phyloP scores from a whole-genome alignment of 2,329 filamentous ascomycete genomes.

The Botryotinia narcissicola region DNA sequence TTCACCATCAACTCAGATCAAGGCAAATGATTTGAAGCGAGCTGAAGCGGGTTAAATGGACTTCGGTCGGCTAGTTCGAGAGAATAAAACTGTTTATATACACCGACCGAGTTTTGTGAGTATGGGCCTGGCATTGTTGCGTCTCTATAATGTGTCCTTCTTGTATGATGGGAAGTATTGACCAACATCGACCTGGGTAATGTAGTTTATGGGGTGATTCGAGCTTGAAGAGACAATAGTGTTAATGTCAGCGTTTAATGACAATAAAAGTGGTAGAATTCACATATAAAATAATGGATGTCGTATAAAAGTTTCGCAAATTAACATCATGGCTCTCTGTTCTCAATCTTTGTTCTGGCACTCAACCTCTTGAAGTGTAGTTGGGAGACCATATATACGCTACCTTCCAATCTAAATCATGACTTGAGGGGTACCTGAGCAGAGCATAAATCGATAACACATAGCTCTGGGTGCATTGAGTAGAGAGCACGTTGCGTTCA shows the following conservation, averaged over 20 bases:
- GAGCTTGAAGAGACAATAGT: background rate
- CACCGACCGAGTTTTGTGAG: too few relatives aligned
- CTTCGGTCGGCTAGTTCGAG: background rate
- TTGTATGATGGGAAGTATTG: background rate
- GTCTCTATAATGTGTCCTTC: background rate
- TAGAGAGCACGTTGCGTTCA: background rate
- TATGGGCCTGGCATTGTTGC: background rate
- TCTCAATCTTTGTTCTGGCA: background rate
- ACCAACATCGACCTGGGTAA: background rate
- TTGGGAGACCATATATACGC: background rate
- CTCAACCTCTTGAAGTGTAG: background rate
- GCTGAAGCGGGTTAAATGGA: background rate
- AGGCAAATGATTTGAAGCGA: background rate
- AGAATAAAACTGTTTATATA: background rate
- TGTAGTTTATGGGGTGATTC: background rate
- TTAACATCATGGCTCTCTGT: background rate
- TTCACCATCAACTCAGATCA: background rate
- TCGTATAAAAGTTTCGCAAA: accelerated
- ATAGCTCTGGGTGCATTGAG: background rate
- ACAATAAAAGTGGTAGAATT: background rate
- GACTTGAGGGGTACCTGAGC: background rate
- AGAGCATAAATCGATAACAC: background rate
- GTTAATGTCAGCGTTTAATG: background rate
- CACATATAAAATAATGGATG: background rate
- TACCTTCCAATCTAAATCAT: background rate